Base-by-base conservation (phyloP, 306 rosid species). In the Gillenia trifoliata region DNA sequence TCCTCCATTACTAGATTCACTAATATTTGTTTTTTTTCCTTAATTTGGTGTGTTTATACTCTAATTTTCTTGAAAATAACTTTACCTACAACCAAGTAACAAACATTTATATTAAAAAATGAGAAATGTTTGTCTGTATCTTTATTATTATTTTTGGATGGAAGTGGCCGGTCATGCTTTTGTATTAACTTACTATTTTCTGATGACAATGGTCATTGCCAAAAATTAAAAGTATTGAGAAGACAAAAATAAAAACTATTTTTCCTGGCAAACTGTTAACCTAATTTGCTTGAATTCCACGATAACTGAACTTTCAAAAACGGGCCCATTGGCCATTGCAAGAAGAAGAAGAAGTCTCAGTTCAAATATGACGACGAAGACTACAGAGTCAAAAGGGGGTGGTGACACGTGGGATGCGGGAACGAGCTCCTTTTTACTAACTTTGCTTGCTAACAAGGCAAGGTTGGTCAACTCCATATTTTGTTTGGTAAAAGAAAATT, bases 321-420 rank as follows among this genome's bases (percentile, higher is more conserved):
- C 0, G 55, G 80, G n/a, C 38, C 31, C 31, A 19, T 66, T 60
- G 33, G 15, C 8, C 52, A 47, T 47, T 16, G 52, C 52, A 47
- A 47, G 52, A 16, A 19, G 25, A 20, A 61, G 28, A 17, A 64
- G 36, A 55, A 38, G 41, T 54, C 34, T 22, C 4, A 0, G 11
- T 64, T 40, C 61, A 45, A 10, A 52, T 5, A 70, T 6, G 59
- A 3, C 31, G 67, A 64, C 71, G 10, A 12, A 8, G 72, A 64
- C 57, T 29, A 26, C 34, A 29, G 16, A 64, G 81, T 78, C 71
- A 71, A 70, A 25, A 36, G 6, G 5, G 30, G n/a, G 67, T 26
- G 16, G 30, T 73, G 45, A 40, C 77, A 16, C 68, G 60, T 40
- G 56, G 45, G 11, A 1, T 19, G 17, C 11, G 11, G 8, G 36